Evolutionary conservation across 768 basidiomycete genomes (phyloP).

Genomic region (Pleurotus tuber-regium): DNA sequence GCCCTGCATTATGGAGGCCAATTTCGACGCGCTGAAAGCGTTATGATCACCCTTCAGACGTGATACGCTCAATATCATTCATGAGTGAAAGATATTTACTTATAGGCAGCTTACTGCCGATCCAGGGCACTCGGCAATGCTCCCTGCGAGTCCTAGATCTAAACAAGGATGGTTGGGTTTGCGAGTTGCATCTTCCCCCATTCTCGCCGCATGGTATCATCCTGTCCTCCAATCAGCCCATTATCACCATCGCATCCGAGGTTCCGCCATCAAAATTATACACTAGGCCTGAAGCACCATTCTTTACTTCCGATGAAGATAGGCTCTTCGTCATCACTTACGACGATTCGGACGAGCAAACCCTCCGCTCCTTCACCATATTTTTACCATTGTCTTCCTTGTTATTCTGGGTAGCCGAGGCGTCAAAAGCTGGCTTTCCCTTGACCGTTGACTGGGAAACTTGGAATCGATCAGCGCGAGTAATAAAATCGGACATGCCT

Average conservation of each 20-base stretch:
- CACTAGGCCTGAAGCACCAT: not conserved
- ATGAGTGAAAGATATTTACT: not conserved
- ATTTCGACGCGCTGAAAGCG: not conserved
- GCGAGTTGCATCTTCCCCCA: not conserved
- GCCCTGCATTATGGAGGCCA: not conserved
- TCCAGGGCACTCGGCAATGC: not conserved
- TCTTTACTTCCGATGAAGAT: not conserved
- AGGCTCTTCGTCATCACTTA: not conserved
- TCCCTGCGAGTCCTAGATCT: not conserved
- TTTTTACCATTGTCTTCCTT: not conserved
- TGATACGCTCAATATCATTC: not conserved
- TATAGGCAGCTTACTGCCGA: not conserved
- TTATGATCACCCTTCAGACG: not conserved
- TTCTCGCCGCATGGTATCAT: no score
- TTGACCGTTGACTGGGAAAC: not conserved
- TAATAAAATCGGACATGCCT: not conserved
- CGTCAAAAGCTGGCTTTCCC: not conserved
- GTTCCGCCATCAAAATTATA: not conserved
- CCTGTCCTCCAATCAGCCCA: no score
- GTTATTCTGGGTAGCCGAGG: not conserved
- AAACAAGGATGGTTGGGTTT: not conserved
- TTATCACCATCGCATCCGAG: not conserved
- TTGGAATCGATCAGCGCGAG: not conserved
- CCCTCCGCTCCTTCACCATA: not conserved
- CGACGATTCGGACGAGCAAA: no score